Base-by-base conservation (phyloP, 2,329 filamentous ascomycete species). In the Fusarium sarcochroum region DNA sequence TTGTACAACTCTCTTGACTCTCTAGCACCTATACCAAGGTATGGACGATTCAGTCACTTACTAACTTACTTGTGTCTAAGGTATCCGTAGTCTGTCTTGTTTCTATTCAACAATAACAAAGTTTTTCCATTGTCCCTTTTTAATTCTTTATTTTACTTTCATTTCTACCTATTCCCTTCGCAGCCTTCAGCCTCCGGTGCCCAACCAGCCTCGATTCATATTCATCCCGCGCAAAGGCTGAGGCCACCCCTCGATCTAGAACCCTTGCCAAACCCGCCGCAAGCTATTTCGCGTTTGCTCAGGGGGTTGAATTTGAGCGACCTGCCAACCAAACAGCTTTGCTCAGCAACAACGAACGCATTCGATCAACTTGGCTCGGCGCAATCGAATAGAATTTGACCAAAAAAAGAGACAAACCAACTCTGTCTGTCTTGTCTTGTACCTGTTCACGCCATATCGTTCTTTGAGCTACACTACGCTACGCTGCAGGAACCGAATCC, bases 221-320 rank as follows among this genome's bases (percentile, higher is more conserved):
- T 55, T 46, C 56, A 63, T 66, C 64, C 66, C 69, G 50, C 48
- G 54, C 37, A 73, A 74, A 74, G 72, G 72, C 72, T 74, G 70
- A 69, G 67, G 72, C 72, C 70, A 69, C 70, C 71, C 72, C 68
- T 69, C 72, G 72, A 74, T 72, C 70, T 73, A 73, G 72, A 74
- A 73, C 69, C 72, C 71, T 73, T 65, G 64, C 68, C 64, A 71
- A 64, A 56, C 55, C 68, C 61, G 64, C 67, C 46, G 41, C 46
- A 64, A 66, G 63, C 69, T 71, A 70, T 70, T 69, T 74, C 66
- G 71, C 73, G 73, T 76, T 74, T 75, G 63, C 71, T 76, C 74
- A 76, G 74, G 74, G 74, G 74, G 58, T 75, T 62, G 55, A 64
- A 58, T 66, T 61, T 51, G 61, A 53, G 37, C 56, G 40, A 52